Percentiles rank a stretch among this genome's conserved stretches.
These are phyloP conservation scores for Candida pseudoviswanathii DNA, from an alignment of 1,139 yeast genomes.

Conservation along the genomic window DNA sequence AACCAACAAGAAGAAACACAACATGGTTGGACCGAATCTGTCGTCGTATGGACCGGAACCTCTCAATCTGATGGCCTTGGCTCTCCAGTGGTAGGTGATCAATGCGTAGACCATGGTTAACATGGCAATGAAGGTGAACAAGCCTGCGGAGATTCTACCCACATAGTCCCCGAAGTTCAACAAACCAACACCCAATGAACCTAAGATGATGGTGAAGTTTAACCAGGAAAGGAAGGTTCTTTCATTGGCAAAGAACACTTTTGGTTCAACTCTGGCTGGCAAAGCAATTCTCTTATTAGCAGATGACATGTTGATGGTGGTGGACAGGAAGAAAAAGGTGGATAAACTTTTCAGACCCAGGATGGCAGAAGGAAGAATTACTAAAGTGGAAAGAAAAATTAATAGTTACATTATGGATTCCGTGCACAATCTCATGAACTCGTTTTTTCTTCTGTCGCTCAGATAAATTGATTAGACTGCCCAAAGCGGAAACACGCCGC, in stretches of 20 bases:
- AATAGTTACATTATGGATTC: not conserved
- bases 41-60: constrained; percentile 99
- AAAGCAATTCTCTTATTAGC: constrained; percentile 82
- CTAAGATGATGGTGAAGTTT: constrained; percentile 94
- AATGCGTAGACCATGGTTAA: constrained; percentile 96
- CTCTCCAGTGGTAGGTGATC: constrained; percentile 98
- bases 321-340: not conserved
- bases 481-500: not conserved
- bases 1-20: constrained; percentile 86
- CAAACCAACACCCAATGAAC: constrained; percentile 94
- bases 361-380: not conserved
- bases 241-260: constrained; percentile 97
- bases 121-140: constrained; percentile 94
- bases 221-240: constrained; percentile 98
- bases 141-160: constrained; percentile 90
- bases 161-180: constrained; percentile 93
- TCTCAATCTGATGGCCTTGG: constrained; percentile 94
- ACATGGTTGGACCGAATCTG: constrained; percentile 98
- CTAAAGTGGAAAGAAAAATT: not conserved
- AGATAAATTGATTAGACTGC: not conserved
- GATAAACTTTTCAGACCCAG: not conserved
- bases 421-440: not conserved
- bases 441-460: not conserved
- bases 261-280: constrained; percentile 98
- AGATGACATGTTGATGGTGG: constrained; percentile 23